phyloP scores from a whole-genome alignment of 2,329 filamentous ascomycete genomes.

The Botryotinia narcissicola region DNA sequence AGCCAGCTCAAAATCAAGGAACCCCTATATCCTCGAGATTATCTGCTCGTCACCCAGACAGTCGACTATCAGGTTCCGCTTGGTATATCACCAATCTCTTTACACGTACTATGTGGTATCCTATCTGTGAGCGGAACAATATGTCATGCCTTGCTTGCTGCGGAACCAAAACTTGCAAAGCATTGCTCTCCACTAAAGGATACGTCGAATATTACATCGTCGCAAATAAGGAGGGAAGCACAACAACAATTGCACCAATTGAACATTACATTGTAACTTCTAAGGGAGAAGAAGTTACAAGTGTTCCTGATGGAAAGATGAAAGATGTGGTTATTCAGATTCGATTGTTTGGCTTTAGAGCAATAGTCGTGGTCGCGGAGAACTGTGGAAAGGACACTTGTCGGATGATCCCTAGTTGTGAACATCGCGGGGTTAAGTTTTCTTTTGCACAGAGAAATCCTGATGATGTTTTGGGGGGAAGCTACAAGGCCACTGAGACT shows the following conservation, averaged over 20 bases:
- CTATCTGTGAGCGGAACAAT: rapidly evolving
- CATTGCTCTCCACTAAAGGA: not conserved
- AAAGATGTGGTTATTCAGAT: not conserved
- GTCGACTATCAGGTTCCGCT: not conserved
- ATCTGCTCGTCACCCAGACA: not conserved
- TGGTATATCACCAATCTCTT: not conserved
- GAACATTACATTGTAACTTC: not conserved
- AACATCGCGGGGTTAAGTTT: not conserved
- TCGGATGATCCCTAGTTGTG: not conserved
- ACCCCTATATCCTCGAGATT: not conserved
- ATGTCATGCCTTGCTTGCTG: rapidly evolving
- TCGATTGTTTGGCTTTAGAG: not conserved
- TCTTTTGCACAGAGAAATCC: not conserved
- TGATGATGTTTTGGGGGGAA: not conserved
- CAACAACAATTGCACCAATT: not conserved
- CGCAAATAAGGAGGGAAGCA: no score
- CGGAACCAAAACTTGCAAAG: rapidly evolving
- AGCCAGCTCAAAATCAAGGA: not conserved
- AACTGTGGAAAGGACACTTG: not conserved
- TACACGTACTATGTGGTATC: not conserved
- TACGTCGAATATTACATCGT: not conserved
- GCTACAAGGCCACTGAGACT: not conserved
- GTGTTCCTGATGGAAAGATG: not conserved
- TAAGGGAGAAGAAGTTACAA: rapidly evolving
- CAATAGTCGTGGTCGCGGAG: not conserved